Evolutionary conservation across 495 filamentous ascomycete species (phyloP).

Genomic region (Aspergillus steynii): DNA sequence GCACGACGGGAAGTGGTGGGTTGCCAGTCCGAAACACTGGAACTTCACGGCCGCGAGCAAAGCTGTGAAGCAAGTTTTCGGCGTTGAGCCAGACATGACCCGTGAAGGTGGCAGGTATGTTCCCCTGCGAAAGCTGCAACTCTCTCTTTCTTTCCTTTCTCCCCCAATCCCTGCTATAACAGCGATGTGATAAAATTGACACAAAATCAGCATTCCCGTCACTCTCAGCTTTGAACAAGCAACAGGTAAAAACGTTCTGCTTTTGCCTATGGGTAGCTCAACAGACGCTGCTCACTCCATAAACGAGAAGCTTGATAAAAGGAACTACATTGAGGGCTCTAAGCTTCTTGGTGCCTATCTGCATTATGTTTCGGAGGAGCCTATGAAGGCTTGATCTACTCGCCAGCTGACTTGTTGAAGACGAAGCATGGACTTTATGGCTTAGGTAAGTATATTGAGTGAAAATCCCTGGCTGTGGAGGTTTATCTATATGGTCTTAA

Average conservation of each 20-base stretch:
- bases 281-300: conserved; percentile 96
- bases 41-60: conserved; percentile 93
- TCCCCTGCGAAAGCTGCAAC: neutral
- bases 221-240: conserved; percentile 97
- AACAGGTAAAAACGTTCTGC: conserved; percentile 95
- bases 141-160: neutral
- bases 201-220: conserved; percentile 74
- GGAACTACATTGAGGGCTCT: conserved; percentile 98
- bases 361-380: conserved; percentile 94
- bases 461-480: neutral
- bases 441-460: neutral
- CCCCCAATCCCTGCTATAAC: neutral
- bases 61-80: conserved; percentile 90
- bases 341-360: conserved; percentile 94
- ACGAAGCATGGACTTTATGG: neutral
- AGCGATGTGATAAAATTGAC: conserved; percentile 15
- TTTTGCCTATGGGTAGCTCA: conserved; percentile 94
- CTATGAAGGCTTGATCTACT: conserved; percentile 35
- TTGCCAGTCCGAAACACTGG: conserved; percentile 94
- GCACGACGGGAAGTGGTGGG: conserved; percentile 98
- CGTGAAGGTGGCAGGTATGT: conserved; percentile 86
- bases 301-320: conserved; percentile 97
- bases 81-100: conserved; percentile 90
- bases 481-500: neutral
- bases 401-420: neutral